Percentiles rank a stretch among this genome's conserved stretches.
Conservation (phyloP, 2,329 filamentous ascomycete species). For the Beauveria australis region DNA sequence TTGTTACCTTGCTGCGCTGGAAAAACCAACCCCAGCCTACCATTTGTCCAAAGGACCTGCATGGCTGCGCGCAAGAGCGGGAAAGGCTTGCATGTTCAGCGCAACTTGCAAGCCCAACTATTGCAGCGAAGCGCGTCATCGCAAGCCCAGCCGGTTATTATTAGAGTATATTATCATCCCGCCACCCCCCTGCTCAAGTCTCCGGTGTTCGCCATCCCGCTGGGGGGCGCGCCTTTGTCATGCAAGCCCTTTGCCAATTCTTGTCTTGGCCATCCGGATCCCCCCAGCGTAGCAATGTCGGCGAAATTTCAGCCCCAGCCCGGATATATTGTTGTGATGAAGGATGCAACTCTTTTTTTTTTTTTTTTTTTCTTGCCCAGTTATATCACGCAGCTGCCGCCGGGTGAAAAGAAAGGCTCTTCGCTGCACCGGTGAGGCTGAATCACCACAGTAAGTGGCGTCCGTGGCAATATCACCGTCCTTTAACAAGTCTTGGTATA, state of each 20-base stretch:
- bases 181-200: too few species aligned
- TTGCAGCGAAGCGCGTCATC: not conserved
- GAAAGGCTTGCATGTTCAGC: conserved; percentile 3
- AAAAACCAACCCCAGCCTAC: not conserved
- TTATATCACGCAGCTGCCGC: not conserved
- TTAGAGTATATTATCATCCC: not conserved
- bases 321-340: not conserved
- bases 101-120: not conserved
- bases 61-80: not conserved
- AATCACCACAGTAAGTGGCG: not conserved
- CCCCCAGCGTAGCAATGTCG: too few species aligned
- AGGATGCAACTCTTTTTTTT: not conserved
- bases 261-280: not conserved
- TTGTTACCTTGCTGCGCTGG: not conserved
- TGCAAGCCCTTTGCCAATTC: not conserved
- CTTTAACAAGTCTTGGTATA: not conserved
- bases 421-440: not conserved
- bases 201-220: not conserved
- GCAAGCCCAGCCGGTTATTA: not conserved
- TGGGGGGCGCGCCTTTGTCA: not conserved
- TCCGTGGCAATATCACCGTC: not conserved
- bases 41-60: not conserved
- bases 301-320: not conserved
- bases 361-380: not conserved
- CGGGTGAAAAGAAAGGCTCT: not conserved